Percentiles rank a stretch among this genome's conserved stretches.
phyloP scores from a whole-genome alignment of 306 rosid species.

The Lotus japonicus region DNA sequence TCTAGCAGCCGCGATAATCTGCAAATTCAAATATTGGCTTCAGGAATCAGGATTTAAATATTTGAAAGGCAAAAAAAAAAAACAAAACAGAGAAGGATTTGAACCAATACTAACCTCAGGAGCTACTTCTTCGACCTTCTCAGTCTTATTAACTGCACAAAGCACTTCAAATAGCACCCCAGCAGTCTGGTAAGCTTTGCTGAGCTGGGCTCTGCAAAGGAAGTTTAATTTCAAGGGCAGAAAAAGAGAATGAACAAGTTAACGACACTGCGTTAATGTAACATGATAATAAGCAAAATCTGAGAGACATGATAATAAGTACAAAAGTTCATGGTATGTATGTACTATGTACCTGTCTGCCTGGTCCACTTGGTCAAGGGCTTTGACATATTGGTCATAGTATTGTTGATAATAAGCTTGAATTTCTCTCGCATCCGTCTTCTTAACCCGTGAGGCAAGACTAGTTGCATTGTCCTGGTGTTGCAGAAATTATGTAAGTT shows the following conservation, averaged over 20 bases:
- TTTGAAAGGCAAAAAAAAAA: neutral
- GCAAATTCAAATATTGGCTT: constrained; percentile 15
- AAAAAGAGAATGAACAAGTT: no score
- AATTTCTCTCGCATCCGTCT: constrained; percentile 93
- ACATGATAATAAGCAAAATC: no score
- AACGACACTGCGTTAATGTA: no score
- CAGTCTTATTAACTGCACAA: constrained; percentile 93
- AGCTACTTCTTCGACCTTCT: constrained; percentile 97
- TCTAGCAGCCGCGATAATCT: constrained; percentile 97
- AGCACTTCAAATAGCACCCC: constrained; percentile 97
- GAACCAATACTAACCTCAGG: constrained; percentile 72
- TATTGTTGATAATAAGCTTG: constrained; percentile 86
- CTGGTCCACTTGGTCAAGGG: constrained; percentile 88
- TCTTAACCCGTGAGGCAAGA: constrained; percentile 71
- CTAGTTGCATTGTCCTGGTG: constrained; percentile 78
- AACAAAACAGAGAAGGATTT: constrained; percentile 7
- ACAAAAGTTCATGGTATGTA: neutral
- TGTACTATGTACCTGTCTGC: constrained; percentile 77
- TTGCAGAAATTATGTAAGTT: constrained; percentile 10
- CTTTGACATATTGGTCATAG: constrained; percentile 79
- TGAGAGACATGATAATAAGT: neutral
- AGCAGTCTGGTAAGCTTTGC: constrained; percentile 90
- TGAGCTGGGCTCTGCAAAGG: constrained; percentile 79
- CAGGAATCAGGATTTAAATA: neutral
- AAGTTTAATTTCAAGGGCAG: constrained; percentile 7